phyloP scores from a whole-genome alignment of 129 eudicot genomes.

The Flaveria bidentis region DNA sequence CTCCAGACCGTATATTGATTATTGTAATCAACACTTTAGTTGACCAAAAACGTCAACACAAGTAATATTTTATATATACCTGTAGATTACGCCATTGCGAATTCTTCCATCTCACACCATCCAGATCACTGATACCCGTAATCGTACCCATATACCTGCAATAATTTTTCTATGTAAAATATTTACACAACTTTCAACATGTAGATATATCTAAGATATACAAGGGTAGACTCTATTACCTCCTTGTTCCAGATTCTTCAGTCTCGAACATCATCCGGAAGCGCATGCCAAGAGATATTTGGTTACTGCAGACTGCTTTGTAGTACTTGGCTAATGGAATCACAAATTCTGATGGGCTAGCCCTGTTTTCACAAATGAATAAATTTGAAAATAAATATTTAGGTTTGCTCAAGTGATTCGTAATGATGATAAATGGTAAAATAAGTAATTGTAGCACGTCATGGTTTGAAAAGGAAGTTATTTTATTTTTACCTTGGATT shows the following conservation, averaged over 20 bases:
- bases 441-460: not conserved
- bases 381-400: not conserved
- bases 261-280: conserved; percentile 99
- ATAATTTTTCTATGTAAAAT: conserved; percentile 1
- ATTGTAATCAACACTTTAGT: not conserved
- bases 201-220: not conserved
- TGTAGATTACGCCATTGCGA: conserved; percentile 98
- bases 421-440: not conserved
- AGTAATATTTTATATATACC: conserved; percentile 35
- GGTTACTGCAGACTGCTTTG: conserved; percentile 75
- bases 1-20: conserved; percentile 2
- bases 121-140: conserved; percentile 90
- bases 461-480: not conserved
- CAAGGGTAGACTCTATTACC: conserved; percentile 38
- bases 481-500: conserved; percentile 71
- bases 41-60: not conserved
- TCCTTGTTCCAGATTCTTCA: conserved; percentile 92
- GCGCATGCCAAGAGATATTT: conserved; percentile 94
- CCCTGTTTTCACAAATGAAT: conserved; percentile 50
- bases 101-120: conserved; percentile 90
- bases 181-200: not conserved
- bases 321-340: conserved; percentile 94
- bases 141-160: conserved; percentile 98
- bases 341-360: conserved; percentile 96
- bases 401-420: not conserved